Evolutionary conservation across 257 asterid genomes (phyloP).

Genomic region (Gentiana dahurica): DNA sequence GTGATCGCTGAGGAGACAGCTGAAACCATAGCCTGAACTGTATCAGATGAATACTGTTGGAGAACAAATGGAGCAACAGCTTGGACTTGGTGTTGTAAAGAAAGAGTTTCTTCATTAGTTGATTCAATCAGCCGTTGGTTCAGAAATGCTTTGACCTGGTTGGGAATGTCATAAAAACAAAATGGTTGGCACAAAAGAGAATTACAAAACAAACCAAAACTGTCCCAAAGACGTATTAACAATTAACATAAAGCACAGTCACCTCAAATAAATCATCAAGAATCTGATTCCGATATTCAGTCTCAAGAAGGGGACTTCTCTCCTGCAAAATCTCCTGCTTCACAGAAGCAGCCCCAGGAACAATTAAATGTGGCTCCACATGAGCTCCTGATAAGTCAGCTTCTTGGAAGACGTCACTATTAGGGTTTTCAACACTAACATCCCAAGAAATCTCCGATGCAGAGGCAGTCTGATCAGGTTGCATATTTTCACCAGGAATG

Average conservation of each 20-base stretch:
- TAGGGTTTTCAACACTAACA: slow-evolving; percentile 54
- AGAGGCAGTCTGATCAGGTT: slow-evolving; percentile 26
- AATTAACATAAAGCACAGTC: background rate
- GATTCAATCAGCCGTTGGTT: slow-evolving; percentile 73
- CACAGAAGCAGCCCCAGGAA: slow-evolving; percentile 23
- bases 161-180: slow-evolving; percentile 16
- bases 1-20: slow-evolving; percentile 62
- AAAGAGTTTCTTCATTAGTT: slow-evolving; percentile 70
- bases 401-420: slow-evolving; percentile 29
- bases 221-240: background rate
- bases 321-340: slow-evolving; percentile 28
- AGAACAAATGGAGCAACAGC: slow-evolving; percentile 84
- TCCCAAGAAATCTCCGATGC: slow-evolving; percentile 72
- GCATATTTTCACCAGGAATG: slow-evolving; percentile 32
- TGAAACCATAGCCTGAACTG: slow-evolving; percentile 57
- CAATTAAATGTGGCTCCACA: slow-evolving; percentile 16
- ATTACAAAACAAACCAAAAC: slow-evolving; percentile 7
- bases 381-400: slow-evolving; percentile 23
- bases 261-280: slow-evolving; percentile 98
- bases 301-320: slow-evolving; percentile 87
- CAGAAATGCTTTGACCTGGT: slow-evolving; percentile 83
- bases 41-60: slow-evolving; percentile 72
- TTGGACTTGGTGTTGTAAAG: slow-evolving; percentile 95
- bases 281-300: slow-evolving; percentile 84
- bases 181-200: background rate